Conservation (phyloP, 352 stramenopile species). For the Phytophthora fragariaefolia region DNA sequence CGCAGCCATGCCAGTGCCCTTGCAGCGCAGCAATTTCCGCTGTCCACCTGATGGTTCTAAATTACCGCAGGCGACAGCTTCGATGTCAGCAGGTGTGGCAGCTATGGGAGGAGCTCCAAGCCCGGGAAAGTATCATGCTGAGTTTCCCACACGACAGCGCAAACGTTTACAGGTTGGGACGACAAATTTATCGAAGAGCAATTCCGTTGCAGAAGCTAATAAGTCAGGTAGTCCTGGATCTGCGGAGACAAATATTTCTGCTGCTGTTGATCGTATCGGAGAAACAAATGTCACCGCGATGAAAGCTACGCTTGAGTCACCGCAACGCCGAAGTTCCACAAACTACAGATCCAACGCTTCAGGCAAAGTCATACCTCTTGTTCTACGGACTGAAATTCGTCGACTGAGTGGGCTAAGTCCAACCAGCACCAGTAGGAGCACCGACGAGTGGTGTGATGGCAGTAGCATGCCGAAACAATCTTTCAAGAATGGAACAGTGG, state of each 20-base stretch:
- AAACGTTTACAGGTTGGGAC: conserved; percentile 79
- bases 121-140: conserved; percentile 40
- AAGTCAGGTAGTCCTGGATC: conserved; percentile 10
- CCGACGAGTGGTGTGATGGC: conserved; percentile 12
- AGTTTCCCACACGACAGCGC: conserved; percentile 60
- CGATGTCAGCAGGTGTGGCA: conserved; percentile 24
- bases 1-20: conserved; percentile 33
- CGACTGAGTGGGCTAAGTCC: conserved; percentile 20
- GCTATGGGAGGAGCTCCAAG: conserved; percentile 24
- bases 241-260: conserved; percentile 21
- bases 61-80: conserved; percentile 18
- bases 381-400: conserved; percentile 30
- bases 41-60: conserved; percentile 40
- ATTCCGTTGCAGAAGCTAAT: conserved; percentile 24
- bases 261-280: conserved; percentile 35
- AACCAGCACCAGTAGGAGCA: conserved; percentile 23
- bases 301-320: conserved; percentile 39
- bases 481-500: background rate
- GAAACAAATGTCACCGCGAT: conserved; percentile 59
- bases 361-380: conserved; percentile 9
- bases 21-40: conserved; percentile 77
- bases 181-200: conserved; percentile 63
- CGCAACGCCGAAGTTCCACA: conserved; percentile 6
- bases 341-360: conserved; percentile 9
- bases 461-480: conserved; percentile 9